Evolutionary conservation across 305 asterid genomes (phyloP).

Genomic region (Fraxinus platypoda): DNA sequence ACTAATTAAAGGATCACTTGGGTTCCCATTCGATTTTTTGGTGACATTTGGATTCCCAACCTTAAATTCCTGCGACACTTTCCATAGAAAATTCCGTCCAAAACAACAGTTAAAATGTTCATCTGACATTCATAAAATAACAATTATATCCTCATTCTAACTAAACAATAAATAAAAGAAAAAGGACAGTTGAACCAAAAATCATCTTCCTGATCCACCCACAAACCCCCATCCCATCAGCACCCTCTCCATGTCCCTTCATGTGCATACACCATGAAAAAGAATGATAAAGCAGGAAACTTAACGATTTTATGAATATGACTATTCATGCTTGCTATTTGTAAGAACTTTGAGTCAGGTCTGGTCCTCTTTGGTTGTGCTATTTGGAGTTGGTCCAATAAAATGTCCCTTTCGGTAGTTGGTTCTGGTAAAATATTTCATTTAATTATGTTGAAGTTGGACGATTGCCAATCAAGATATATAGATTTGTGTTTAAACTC

Average conservation of each 20-base stretch:
- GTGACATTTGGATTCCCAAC: not conserved
- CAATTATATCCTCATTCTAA: not conserved
- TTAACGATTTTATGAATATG: not conserved
- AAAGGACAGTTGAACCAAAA: not conserved
- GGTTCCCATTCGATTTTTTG: not conserved
- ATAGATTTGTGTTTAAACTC: not conserved
- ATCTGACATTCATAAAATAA: not conserved
- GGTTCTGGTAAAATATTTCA: not conserved
- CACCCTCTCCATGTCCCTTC: not conserved
- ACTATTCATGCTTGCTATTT: not conserved
- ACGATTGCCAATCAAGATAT: not conserved
- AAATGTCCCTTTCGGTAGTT: too few species aligned
- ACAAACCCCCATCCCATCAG: not conserved
- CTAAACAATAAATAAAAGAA: not conserved
- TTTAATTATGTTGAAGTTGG: not conserved
- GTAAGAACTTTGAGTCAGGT: not conserved
- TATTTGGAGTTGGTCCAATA: too few species aligned
- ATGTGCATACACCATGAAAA: not conserved
- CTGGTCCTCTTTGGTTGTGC: not conserved
- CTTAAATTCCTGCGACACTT: not conserved
- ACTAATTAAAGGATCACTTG: not conserved
- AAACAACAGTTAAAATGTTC: not conserved
- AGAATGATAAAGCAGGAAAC: not conserved
- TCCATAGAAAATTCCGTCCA: not conserved
- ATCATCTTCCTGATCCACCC: not conserved